Evolutionary conservation across 345 rosid species (phyloP).

Genomic region (Arabidopsis suecica): DNA sequence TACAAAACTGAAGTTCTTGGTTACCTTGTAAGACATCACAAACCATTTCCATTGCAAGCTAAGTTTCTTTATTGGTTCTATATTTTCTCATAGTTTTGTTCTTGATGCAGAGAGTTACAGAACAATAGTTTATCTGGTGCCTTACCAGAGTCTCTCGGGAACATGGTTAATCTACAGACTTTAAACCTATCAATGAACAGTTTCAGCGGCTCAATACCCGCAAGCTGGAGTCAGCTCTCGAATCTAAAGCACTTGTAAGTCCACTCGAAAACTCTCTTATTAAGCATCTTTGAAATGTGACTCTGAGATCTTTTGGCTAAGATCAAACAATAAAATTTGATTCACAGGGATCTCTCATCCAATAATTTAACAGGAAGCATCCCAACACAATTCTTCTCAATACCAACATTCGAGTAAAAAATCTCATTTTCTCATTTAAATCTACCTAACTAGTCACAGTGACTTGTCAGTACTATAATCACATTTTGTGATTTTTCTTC

Average conservation of each 20-base stretch:
- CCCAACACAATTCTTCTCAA: conserved; percentile 63
- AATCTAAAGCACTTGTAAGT: conserved; percentile 77
- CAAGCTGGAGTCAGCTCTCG: conserved; percentile 65
- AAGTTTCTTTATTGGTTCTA: conserved; percentile 10
- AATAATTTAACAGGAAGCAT: conserved; percentile 70
- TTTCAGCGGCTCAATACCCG: conserved; percentile 79
- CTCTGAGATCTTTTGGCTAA: conserved; percentile 10
- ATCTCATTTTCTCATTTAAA: not conserved
- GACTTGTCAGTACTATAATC: not conserved
- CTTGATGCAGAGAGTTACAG: conserved; percentile 78
- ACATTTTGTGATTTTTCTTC: conserved; percentile 37
- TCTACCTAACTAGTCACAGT: not conserved
- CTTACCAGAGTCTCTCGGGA: conserved; percentile 77
- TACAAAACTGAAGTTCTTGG: conserved; percentile 70
- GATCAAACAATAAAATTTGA: not conserved
- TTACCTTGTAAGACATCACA: conserved; percentile 64
- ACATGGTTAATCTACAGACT: conserved; percentile 60
- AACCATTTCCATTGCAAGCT: conserved; percentile 4
- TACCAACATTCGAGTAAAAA: conserved; percentile 72
- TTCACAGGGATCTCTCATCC: conserved; percentile 77
- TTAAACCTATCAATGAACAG: conserved; percentile 79
- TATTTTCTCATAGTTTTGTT: not conserved
- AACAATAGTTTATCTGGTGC: conserved; percentile 72
- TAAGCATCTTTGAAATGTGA: conserved; percentile 19
- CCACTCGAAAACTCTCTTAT: conserved; percentile 15